Evolutionary conservation across 306 rosid species (phyloP), one percentile per base, ranked within the genome.

Genomic region (Rosa chinensis): DNA sequence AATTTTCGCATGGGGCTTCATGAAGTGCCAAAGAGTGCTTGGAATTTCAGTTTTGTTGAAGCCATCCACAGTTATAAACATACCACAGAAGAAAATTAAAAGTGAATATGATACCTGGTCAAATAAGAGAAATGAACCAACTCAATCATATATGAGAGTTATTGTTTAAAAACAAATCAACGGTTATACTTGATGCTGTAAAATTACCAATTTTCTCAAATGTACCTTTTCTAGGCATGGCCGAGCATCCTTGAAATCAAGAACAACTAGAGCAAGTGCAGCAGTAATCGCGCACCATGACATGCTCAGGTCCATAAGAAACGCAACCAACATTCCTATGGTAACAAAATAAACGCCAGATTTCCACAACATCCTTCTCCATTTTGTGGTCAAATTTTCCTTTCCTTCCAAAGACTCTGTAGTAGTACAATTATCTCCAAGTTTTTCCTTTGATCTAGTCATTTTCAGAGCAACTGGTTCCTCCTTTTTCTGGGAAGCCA

Each of bases 261-360:
- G 92, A 86, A 93, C 96, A 8, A 93, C 85, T 68, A 95, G 89
- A 81, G 94, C 93, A 43, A 95, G 87, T 12, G 99, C 94, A 20
- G 99, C 94, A 50, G 97, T 77, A 74, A 95, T 87, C 37, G 96
- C 90, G 68, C 88, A 80, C 98, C 99, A 95, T n/a, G 99, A 95
- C 98, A 95, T 89, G 66, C 90, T 81, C 79, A 91, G 75, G 13
- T 98, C 99, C 73, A 90, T 43, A 82, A 93, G 93, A 88, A 95
- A 74, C 13, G 93, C 92, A 77, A 88, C 25, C 74, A 95, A 56
- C 98, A 95, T 93, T 47, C 99, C 99, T 25, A 90, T 6, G 8
- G 98, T 95, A 79, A 93, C 80, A 17, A 78, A 72, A 63, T 91
- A 92, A 74, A 95, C 96, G 75, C 89, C 84, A 25, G 76, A 53